Conservation (phyloP, 2,329 filamentous ascomycete genomes). For the Boeremia exigua region DNA sequence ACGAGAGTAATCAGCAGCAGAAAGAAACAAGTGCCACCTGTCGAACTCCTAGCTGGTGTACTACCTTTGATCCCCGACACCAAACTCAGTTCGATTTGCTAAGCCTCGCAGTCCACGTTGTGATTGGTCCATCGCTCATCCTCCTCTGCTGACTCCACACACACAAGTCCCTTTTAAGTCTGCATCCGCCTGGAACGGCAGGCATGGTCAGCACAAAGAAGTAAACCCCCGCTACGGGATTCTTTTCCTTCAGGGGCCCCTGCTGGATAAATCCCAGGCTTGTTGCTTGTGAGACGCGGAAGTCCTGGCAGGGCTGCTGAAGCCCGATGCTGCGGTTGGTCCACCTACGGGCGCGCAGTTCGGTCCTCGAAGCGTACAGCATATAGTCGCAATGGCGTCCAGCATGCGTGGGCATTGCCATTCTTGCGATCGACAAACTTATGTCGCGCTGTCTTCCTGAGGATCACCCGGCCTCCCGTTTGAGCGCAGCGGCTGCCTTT, state of each 20-base stretch:
- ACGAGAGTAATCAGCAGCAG: background rate
- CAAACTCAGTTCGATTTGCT: constrained; percentile 11
- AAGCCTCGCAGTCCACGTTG: constrained; percentile 3
- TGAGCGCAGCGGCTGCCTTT: constrained; percentile 15
- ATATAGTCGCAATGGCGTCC: constrained; percentile 13
- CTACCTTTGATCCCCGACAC: constrained; percentile 16
- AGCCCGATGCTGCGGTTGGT: constrained; percentile 23
- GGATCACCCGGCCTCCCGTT: constrained; percentile 15
- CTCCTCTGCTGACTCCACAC: constrained; percentile 11
- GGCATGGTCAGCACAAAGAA: constrained; percentile 14
- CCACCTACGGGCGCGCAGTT: constrained; percentile 5
- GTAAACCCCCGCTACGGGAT: constrained; percentile 12
- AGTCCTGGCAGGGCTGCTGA: constrained; percentile 11
- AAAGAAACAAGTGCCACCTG: constrained; percentile 1
- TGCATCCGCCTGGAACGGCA: background rate
- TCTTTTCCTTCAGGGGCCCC: constrained; percentile 15
- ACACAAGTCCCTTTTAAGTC: constrained; percentile 4
- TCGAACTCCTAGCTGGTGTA: constrained; percentile 12
- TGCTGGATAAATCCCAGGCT: constrained; percentile 6
- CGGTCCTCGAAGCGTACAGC: constrained; percentile 13
- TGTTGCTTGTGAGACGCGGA: constrained; percentile 15
- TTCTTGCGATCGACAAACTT: background rate
- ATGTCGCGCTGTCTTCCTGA: constrained; percentile 11
- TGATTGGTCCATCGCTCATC: constrained; percentile 6
- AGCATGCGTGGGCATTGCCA: constrained; percentile 7